A percentile compares a stretch with the other conserved stretches of the same genome.
These are phyloP conservation scores for Leishmania amazonensis DNA, from an alignment of 208 protist genomes.

Conservation along the genomic window DNA sequence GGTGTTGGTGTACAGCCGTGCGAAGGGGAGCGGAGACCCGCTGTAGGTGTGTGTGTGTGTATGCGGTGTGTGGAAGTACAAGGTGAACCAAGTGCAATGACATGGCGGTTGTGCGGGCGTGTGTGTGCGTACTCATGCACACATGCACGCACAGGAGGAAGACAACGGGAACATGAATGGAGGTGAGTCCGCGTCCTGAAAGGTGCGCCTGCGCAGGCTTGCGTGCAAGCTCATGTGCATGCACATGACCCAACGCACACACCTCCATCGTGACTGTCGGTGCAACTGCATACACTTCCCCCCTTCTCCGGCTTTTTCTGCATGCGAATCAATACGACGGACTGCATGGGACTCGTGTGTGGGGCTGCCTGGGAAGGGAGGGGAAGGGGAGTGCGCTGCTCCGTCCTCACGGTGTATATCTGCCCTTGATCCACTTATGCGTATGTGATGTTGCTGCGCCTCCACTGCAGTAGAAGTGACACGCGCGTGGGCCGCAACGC, in stretches of 20 bases:
- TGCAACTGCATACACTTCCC: background rate
- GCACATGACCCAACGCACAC: background rate
- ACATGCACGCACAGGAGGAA: background rate
- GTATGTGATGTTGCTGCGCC: background rate
- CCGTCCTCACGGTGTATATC: background rate
- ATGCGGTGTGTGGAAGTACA: background rate
- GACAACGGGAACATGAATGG: background rate
- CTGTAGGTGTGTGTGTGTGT: background rate
- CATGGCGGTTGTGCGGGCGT: background rate
- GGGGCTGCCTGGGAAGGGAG: background rate
- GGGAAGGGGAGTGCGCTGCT: background rate
- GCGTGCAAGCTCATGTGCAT: background rate
- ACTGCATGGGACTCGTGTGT: background rate
- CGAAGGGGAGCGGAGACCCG: background rate
- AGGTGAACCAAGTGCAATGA: background rate
- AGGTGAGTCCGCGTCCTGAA: background rate
- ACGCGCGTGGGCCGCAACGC: background rate
- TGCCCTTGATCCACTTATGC: background rate
- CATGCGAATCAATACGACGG: background rate
- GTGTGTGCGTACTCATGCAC: background rate
- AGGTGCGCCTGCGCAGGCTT: background rate
- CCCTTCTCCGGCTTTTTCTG: background rate
- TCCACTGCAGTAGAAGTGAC: background rate
- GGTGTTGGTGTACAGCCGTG: background rate
- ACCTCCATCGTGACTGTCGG: background rate